Conservation (phyloP, 148 eudicot genomes). For the Limonium bicolor region DNA sequence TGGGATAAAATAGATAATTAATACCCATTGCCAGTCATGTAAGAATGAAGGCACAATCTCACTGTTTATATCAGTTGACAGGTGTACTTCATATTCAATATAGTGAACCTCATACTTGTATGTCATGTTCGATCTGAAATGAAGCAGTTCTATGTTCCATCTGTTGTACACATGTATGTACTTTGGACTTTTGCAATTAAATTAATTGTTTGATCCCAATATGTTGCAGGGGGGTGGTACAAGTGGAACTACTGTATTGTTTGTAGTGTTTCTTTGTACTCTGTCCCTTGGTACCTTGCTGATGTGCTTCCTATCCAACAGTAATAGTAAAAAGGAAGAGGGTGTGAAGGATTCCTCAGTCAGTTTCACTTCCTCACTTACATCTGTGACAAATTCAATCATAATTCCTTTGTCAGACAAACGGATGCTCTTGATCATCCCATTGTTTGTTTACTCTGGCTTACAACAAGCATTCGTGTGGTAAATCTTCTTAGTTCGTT, state of each 20-base stretch:
- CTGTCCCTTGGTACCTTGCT: slow-evolving; percentile 70
- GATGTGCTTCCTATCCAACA: slow-evolving; percentile 72
- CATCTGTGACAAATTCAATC: slow-evolving; percentile 37
- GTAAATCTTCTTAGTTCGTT: slow-evolving; percentile 30
- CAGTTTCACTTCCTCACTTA: slow-evolving; percentile 28
- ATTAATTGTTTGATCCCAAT: slow-evolving; percentile 5
- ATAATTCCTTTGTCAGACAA: slow-evolving; percentile 43
- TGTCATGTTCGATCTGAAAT: too few relatives aligned
- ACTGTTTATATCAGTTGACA: too few relatives aligned
- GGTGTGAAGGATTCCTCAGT: slow-evolving; percentile 23
- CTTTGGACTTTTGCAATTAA: too few relatives aligned
- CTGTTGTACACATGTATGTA: too few relatives aligned
- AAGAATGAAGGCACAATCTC: too few relatives aligned
- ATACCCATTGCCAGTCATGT: too few relatives aligned
- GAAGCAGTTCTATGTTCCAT: too few relatives aligned
- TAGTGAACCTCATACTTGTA: too few relatives aligned
- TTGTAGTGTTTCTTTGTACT: slow-evolving; percentile 58
- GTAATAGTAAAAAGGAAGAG: slow-evolving; percentile 37
- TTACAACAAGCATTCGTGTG: slow-evolving; percentile 97
- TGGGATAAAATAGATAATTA: too few relatives aligned
- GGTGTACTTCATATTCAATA: too few relatives aligned
- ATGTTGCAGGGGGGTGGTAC: slow-evolving; percentile 69
- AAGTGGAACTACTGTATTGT: slow-evolving; percentile 61
- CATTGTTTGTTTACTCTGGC: slow-evolving; percentile 93
- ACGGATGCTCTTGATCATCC: slow-evolving; percentile 70